Evolutionary conservation across 805 yeast genomes (phyloP), one percentile per base, ranked within the genome.

Genomic region (Metschnikowia kofuensis): DNA sequence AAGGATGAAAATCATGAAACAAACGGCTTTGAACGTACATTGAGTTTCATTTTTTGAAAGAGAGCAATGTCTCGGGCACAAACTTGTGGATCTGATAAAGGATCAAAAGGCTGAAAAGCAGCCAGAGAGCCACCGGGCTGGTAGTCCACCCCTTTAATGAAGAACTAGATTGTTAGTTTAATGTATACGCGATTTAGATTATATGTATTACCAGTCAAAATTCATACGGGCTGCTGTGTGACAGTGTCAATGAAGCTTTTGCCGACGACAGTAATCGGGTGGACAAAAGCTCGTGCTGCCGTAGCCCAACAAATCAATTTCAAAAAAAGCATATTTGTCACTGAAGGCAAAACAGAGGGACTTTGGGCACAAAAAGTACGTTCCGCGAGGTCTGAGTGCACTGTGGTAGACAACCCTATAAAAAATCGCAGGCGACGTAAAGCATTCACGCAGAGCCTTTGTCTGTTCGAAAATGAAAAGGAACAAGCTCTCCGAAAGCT

Each of bases 71-170:
- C 98, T 56, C 97, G 78, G 5, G 91, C 85, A 70, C 98, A 92
- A 15, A 67, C 60, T 11, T 76, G 68, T 4, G 83, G 76, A 59
- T 89, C 85, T 2, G 96, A 85, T 38, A 92, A 72, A 0, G 97
- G 96, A 62, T 92, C 98, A 9, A 57, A 63, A 7, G 59, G 52
- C 3, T 60, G 66, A n/a, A 71, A 71, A 26, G 83, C 83, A 0
- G 84, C 91, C 0, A 96, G 84, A 0, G 96, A 84, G 0, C 97
- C 98, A 9, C 97, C 97, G 0, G 97, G 97, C 62, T 92, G 97
- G 63, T 91, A 91, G 65, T 92, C 98, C 1, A 92, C 87, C 15
- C 98, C 98, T 65, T 80, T 84, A 35, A 91, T 77, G 58, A 76
- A 84, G 62, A 92, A 91, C 82, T 83, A 44, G 36, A 14, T 12